Evolutionary conservation across 2,329 filamentous ascomycete species (phyloP).

Genomic region (Calonectria pseudoturangicola): DNA sequence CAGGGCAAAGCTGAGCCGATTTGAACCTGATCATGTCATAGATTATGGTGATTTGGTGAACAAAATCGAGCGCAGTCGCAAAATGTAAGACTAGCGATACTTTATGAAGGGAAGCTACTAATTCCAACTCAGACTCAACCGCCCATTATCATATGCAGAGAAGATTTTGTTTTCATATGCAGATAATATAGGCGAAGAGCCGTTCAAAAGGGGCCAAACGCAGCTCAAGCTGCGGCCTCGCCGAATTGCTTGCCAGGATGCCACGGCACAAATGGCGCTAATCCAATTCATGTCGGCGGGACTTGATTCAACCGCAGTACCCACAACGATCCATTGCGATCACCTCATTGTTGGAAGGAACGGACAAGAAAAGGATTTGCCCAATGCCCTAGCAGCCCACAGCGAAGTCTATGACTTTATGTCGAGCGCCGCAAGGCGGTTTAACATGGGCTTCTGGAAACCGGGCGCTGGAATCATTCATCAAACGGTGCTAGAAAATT

Average conservation of each 20-base stretch:
- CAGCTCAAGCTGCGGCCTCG: constrained; percentile 98
- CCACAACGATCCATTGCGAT: constrained; percentile 97
- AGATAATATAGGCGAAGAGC: constrained; percentile 95
- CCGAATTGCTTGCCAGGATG: constrained; percentile 99
- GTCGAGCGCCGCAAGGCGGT: constrained; percentile 89
- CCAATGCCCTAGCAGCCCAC: constrained; percentile 92
- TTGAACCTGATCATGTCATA: constrained; percentile 15
- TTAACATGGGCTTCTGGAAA: constrained; percentile 99
- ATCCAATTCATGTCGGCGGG: constrained; percentile 99
- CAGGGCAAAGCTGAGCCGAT: constrained; percentile 2
- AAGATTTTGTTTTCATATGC: constrained; percentile 99
- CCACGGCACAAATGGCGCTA: constrained; percentile 99
- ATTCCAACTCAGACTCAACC: constrained; percentile 81
- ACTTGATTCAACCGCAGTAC: constrained; percentile 95
- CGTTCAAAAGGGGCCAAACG: constrained; percentile 94
- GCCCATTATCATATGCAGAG: constrained; percentile 95
- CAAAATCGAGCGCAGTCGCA: constrained; percentile 10
- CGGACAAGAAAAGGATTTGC: constrained; percentile 94
- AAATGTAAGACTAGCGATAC: not conserved
- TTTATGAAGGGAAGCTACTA: not conserved
- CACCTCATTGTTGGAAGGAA: constrained; percentile 99
- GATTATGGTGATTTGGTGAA: not conserved
- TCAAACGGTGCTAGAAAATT: constrained; percentile 98
- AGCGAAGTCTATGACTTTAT: constrained; percentile 99
- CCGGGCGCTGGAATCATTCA: constrained; percentile 99